phyloP scores from a whole-genome alignment of 192 early-diverging fungal genomes.

The Mortierella alpina region DNA sequence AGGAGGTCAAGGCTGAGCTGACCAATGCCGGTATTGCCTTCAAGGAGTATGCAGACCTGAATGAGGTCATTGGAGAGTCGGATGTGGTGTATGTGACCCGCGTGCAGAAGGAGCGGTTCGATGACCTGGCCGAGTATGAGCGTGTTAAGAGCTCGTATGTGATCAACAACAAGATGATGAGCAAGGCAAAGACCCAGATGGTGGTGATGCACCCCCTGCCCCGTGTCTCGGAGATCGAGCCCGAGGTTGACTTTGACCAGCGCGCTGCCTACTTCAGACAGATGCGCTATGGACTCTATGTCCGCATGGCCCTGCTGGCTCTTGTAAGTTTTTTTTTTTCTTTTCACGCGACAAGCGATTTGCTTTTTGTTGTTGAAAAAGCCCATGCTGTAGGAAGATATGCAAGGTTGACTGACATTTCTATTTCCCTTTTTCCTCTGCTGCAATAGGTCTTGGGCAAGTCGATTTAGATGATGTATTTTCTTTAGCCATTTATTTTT shows the following conservation, averaged over 20 bases:
- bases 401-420: background rate
- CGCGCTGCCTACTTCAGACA: constrained; percentile 98
- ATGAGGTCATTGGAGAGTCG: constrained; percentile 84
- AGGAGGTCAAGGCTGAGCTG: constrained; percentile 80
- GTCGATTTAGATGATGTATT: constrained; percentile 15
- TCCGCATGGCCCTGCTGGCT: constrained; percentile 96
- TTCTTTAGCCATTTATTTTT: background rate
- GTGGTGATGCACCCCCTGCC: constrained; percentile 99
- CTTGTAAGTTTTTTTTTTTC: constrained; percentile 64
- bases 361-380: too few relatives aligned
- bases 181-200: constrained; percentile 94
- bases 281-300: constrained; percentile 98
- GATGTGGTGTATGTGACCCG: constrained; percentile 98
- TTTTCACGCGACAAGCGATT: background rate
- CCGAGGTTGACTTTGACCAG: constrained; percentile 98
- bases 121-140: constrained; percentile 81
- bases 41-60: constrained; percentile 76
- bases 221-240: constrained; percentile 93
- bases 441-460: constrained; percentile 32
- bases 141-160: constrained; percentile 79
- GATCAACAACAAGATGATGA: constrained; percentile 88
- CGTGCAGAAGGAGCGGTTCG: constrained; percentile 96
- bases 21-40: constrained; percentile 62
- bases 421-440: background rate
- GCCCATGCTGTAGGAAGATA: too few relatives aligned